phyloP scores from a whole-genome alignment of 2,329 filamentous ascomycete genomes.

The Dactylellina cionopaga region DNA sequence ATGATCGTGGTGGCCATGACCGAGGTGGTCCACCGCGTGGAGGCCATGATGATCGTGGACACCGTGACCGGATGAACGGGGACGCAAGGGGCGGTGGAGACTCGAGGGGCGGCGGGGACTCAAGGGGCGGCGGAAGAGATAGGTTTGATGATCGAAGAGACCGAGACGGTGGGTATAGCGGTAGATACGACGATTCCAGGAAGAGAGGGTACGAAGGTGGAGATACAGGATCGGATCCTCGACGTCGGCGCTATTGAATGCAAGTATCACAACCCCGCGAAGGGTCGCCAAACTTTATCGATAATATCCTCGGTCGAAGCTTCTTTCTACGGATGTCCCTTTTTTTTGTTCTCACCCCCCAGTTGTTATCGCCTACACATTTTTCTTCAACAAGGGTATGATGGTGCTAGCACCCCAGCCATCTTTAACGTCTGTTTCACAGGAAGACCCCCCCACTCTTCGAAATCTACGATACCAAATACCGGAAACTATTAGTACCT shows the following conservation, averaged over 20 bases:
- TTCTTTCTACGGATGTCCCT: slow-evolving; percentile 6
- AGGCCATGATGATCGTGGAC: slow-evolving; percentile 48
- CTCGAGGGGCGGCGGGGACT: slow-evolving; percentile 47
- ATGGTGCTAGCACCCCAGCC: slow-evolving; percentile 53
- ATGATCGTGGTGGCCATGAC: slow-evolving; percentile 55
- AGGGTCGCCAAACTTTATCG: neutral
- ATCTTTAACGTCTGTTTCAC: slow-evolving; percentile 49
- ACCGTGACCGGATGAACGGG: slow-evolving; percentile 48
- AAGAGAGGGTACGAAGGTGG: slow-evolving; percentile 53
- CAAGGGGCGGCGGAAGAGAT: slow-evolving; percentile 53
- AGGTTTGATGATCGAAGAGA: slow-evolving; percentile 52
- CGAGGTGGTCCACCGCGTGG: slow-evolving; percentile 33
- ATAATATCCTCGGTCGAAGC: neutral
- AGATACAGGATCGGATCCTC: slow-evolving; percentile 47
- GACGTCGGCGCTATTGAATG: slow-evolving; percentile 44
- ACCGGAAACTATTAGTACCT: slow-evolving; percentile 14
- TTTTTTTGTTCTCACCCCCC: slow-evolving; percentile 3
- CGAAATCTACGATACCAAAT: neutral
- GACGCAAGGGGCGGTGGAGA: slow-evolving; percentile 54
- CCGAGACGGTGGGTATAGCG: slow-evolving; percentile 50
- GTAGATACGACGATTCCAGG: slow-evolving; percentile 51
- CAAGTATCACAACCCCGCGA: slow-evolving; percentile 22
- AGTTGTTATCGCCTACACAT: slow-evolving; percentile 6
- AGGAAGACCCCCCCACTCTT: slow-evolving; percentile 15
- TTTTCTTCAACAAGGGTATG: slow-evolving; percentile 43